phyloP scores from a whole-genome alignment of 306 rosid genomes.

The Dicorynia guianensis region DNA sequence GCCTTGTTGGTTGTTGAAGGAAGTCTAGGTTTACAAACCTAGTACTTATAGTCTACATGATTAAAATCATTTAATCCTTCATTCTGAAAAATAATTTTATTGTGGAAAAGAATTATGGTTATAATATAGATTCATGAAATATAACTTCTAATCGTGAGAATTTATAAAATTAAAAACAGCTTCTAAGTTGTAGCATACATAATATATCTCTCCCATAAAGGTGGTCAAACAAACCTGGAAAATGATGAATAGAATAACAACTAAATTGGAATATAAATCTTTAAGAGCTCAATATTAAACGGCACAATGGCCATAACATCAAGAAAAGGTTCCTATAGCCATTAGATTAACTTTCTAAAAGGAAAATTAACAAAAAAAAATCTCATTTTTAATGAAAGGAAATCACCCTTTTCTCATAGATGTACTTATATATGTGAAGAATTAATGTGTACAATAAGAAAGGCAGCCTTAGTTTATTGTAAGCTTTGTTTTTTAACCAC shows the following conservation, averaged over 20 bases:
- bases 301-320: conserved; percentile 32
- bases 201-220: not conserved
- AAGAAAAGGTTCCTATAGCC: conserved; percentile 33
- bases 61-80: conserved; percentile 36
- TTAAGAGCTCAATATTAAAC: conserved; percentile 36
- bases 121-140: too few species aligned
- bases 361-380: conserved; percentile 35
- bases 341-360: conserved; percentile 43
- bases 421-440: conserved; percentile 8
- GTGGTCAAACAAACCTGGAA: conserved; percentile 20
- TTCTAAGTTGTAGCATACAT: too few species aligned
- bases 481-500: conserved; percentile 36
- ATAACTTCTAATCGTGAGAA: too few species aligned
- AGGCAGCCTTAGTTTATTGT: conserved; percentile 24
- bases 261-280: conserved; percentile 46
- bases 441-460: conserved; percentile 20
- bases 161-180: too few species aligned
- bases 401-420: conserved; percentile 40
- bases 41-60: not conserved
- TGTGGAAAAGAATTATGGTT: too few species aligned
- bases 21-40: conserved; percentile 19
- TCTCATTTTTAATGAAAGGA: conserved; percentile 34
- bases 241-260: conserved; percentile 30
- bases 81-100: not conserved
- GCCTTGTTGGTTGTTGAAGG: conserved; percentile 45